phyloP scores from a whole-genome alignment of 1,284 basidiomycete species.

The Cutaneotrichosporon sp. region DNA sequence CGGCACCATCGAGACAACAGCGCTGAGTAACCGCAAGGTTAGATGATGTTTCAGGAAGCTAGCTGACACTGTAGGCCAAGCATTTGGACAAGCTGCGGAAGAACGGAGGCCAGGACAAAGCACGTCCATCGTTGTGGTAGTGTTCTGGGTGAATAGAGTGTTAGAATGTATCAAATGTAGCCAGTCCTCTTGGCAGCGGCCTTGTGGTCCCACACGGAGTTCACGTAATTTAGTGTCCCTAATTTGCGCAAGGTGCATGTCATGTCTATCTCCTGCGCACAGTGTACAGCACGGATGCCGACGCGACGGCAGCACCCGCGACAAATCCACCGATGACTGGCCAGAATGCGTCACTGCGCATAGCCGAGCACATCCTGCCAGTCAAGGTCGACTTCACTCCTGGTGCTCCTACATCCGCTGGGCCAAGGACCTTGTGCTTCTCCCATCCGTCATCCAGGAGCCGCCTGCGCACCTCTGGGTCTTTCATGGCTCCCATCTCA shows the following conservation, averaged over 20 bases:
- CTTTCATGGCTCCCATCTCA: constrained; percentile 40
- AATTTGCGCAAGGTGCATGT: no score
- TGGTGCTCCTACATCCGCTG: constrained; percentile 27
- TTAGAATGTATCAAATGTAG: constrained; percentile 1
- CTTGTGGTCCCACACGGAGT: no score
- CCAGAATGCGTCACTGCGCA: not conserved
- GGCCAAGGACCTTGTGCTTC: constrained; percentile 35
- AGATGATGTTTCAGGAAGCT: constrained; percentile 18
- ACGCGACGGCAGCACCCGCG: not conserved
- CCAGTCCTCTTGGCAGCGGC: no score
- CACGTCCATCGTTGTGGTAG: constrained; percentile 43
- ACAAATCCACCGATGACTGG: not conserved
- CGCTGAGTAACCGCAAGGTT: constrained; percentile 51
- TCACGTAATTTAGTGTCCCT: no score
- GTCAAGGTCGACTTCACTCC: not conserved
- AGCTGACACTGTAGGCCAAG: constrained; percentile 33
- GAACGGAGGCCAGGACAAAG: constrained; percentile 46
- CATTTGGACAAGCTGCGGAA: constrained; percentile 45
- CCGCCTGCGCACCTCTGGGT: constrained; percentile 33
- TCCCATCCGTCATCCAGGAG: constrained; percentile 48
- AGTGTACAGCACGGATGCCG: not conserved
- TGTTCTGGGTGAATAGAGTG: not conserved
- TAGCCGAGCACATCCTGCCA: not conserved
- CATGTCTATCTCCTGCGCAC: not conserved
- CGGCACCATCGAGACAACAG: constrained; percentile 75